These are phyloP conservation scores for Silene conica DNA, from an alignment of 148 eudicot species.

Conservation along the genomic window DNA sequence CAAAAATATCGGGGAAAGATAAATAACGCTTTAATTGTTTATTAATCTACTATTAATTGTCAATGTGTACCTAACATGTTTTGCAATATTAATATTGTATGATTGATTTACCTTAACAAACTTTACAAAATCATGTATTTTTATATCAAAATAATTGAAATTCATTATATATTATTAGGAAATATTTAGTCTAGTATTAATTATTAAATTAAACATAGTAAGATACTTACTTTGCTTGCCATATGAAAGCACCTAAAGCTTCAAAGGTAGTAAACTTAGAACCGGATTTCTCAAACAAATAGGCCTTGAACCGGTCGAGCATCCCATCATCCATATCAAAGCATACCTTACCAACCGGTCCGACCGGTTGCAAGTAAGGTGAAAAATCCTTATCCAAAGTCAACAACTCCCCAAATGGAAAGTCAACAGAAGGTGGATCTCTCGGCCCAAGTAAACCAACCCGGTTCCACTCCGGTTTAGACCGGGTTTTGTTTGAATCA, in stretches of 20 bases:
- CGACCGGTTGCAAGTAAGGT: slow-evolving; percentile 25
- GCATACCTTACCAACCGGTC: slow-evolving; percentile 37
- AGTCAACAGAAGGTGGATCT: slow-evolving; percentile 41
- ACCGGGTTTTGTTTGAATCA: slow-evolving; percentile 29
- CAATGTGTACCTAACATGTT: background rate
- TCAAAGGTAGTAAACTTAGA: slow-evolving; percentile 61
- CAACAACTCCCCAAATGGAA: slow-evolving; percentile 45
- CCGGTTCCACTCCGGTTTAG: slow-evolving; percentile 62
- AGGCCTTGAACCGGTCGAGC: slow-evolving; percentile 50
- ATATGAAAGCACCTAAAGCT: slow-evolving; percentile 71
- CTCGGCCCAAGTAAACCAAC: slow-evolving; percentile 47
- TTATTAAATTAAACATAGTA: background rate
- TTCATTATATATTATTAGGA: background rate
- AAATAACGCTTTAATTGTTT: too few relatives aligned
- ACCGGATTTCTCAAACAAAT: slow-evolving; percentile 42
- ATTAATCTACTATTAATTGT: too few relatives aligned
- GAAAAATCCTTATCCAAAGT: slow-evolving; percentile 32
- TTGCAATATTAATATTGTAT: too few relatives aligned
- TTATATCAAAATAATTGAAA: too few relatives aligned
- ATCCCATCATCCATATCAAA: slow-evolving; percentile 44
- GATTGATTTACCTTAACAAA: background rate
- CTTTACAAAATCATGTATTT: background rate
- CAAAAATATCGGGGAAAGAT: too few relatives aligned
- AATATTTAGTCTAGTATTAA: too few relatives aligned
- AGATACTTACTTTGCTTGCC: slow-evolving; percentile 54